Percentiles rank a stretch among this genome's conserved stretches.
Evolutionary conservation across 2,329 filamentous ascomycete species (phyloP).

Genomic region (Davidsoniella neocaledoniae): DNA sequence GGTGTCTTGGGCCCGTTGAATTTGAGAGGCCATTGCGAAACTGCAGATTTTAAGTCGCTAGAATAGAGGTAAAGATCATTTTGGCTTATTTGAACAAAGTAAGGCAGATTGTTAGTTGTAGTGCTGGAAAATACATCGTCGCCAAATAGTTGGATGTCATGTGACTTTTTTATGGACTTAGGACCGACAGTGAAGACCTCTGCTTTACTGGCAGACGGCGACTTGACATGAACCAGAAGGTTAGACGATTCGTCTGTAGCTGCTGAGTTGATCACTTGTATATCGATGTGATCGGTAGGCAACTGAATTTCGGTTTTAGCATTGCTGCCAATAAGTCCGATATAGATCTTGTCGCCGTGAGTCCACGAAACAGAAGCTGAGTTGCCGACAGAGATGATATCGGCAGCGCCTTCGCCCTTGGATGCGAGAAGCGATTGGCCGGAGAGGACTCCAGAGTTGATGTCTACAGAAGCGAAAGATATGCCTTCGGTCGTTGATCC

Average conservation of each 20-base stretch:
- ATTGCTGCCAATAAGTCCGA: neutral
- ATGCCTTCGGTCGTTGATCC: neutral
- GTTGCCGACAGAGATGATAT: too few species aligned
- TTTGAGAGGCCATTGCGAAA: conserved; percentile 56
- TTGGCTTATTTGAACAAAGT: conserved; percentile 68
- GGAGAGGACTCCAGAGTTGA: too few species aligned
- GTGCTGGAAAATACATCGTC: conserved; percentile 64
- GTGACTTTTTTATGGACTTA: conserved; percentile 39
- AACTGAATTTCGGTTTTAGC: too few species aligned
- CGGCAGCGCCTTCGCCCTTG: too few species aligned
- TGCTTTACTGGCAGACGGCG: conserved; percentile 23
- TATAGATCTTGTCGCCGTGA: neutral
- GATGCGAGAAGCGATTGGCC: too few species aligned
- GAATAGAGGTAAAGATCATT: conserved; percentile 60
- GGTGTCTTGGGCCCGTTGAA: conserved; percentile 24
- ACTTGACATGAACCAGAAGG: too few species aligned
- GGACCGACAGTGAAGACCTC: conserved; percentile 44
- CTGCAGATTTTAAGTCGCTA: conserved; percentile 57
- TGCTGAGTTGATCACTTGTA: too few species aligned
- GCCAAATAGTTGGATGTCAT: conserved; percentile 53
- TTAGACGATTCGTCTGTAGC: too few species aligned
- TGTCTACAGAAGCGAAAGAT: too few species aligned
- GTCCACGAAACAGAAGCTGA: neutral
- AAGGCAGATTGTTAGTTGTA: conserved; percentile 64
- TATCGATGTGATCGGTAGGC: too few species aligned